A percentile compares a stretch with the other conserved stretches of the same genome.
Conservation (phyloP, 192 early-diverging fungal species). For the Podila clonocystis region DNA sequence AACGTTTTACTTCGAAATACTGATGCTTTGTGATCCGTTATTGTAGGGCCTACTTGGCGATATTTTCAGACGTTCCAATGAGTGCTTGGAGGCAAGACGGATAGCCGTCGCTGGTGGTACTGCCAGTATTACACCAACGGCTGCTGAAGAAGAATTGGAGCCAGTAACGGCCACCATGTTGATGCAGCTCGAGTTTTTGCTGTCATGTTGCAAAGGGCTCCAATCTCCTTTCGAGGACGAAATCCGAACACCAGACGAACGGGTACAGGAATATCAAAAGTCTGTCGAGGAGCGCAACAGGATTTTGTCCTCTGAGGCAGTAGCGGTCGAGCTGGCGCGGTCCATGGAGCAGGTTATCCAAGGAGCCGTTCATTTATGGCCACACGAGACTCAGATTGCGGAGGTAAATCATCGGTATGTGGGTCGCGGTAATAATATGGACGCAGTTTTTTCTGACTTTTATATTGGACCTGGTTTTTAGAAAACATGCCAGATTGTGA, state of each 20-base stretch:
- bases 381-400: slow-evolving; percentile 53
- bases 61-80: slow-evolving; percentile 38
- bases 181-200: slow-evolving; percentile 56
- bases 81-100: slow-evolving; percentile 36
- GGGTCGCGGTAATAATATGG: background rate
- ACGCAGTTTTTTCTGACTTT: background rate
- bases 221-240: slow-evolving; percentile 63
- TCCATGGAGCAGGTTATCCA: slow-evolving; percentile 56
- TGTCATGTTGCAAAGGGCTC: slow-evolving; percentile 62
- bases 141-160: slow-evolving; percentile 28
- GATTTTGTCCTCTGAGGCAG: slow-evolving; percentile 15
- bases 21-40: background rate
- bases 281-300: slow-evolving; percentile 11
- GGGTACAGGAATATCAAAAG: slow-evolving; percentile 26
- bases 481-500: slow-evolving; percentile 57
- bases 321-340: slow-evolving; percentile 41
- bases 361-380: slow-evolving; percentile 53
- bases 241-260: slow-evolving; percentile 35
- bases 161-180: slow-evolving; percentile 45
- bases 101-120: slow-evolving; percentile 10
- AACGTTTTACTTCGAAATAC: background rate
- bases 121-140: background rate
- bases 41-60: slow-evolving; percentile 35
- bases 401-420: slow-evolving; percentile 35
- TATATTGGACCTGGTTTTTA: slow-evolving; percentile 1